These are phyloP conservation scores for Fusarium avenaceum DNA, from an alignment of 2,329 filamentous ascomycete species.

Conservation along the genomic window DNA sequence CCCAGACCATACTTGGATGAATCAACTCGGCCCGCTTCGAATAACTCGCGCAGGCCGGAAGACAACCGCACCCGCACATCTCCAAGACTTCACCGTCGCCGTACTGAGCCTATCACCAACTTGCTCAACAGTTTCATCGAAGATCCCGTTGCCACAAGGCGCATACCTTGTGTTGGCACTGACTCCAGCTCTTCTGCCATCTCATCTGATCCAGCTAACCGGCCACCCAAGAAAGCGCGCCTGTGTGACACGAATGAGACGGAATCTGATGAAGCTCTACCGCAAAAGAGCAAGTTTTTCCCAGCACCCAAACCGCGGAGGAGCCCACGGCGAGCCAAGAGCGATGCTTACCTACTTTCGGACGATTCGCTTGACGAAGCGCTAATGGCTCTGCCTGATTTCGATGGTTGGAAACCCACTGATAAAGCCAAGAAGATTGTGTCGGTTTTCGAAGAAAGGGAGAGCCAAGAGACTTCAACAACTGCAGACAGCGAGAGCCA, in stretches of 20 bases:
- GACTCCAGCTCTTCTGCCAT: slow-evolving; percentile 20
- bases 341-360: slow-evolving; percentile 64
- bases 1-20: slow-evolving; percentile 69
- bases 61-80: slow-evolving; percentile 50
- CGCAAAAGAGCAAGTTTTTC: slow-evolving; percentile 69
- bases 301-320: slow-evolving; percentile 49
- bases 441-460: slow-evolving; percentile 61
- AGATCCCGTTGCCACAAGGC: slow-evolving; percentile 38
- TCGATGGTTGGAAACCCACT: slow-evolving; percentile 61
- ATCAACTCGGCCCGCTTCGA: slow-evolving; percentile 40
- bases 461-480: slow-evolving; percentile 47
- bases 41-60: slow-evolving; percentile 28
- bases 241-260: slow-evolving; percentile 65
- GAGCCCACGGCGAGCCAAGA: slow-evolving; percentile 51
- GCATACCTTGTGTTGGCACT: slow-evolving; percentile 28
- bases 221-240: slow-evolving; percentile 70
- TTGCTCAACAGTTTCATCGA: slow-evolving; percentile 54
- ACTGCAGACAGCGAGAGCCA: slow-evolving; percentile 42
- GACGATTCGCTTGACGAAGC: slow-evolving; percentile 71
- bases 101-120: slow-evolving; percentile 65
- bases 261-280: slow-evolving; percentile 51
- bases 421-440: slow-evolving; percentile 56
- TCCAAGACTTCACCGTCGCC: slow-evolving; percentile 61
- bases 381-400: slow-evolving; percentile 64
- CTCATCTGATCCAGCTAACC: slow-evolving; percentile 44